Conservation (phyloP, 208 protist species). For the Polymyxa betae region DNA sequence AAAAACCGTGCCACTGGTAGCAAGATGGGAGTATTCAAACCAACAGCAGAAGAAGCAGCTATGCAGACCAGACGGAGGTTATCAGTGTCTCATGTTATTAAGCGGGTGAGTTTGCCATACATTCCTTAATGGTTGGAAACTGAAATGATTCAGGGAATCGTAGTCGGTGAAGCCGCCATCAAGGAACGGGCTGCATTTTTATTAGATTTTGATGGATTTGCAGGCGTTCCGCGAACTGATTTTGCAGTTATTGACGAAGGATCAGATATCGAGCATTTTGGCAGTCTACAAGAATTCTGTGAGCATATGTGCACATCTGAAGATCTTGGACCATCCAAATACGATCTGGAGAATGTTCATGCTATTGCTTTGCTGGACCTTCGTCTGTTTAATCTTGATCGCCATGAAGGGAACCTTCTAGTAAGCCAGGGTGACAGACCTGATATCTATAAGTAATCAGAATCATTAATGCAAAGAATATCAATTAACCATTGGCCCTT, state of each 20-base stretch:
- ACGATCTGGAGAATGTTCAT: constrained; percentile 47
- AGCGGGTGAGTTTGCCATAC: constrained; percentile 11
- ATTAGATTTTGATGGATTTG: constrained; percentile 46
- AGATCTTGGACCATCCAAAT: constrained; percentile 38
- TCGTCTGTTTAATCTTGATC: constrained; percentile 45
- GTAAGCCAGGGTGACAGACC: background rate
- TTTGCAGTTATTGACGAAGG: constrained; percentile 32
- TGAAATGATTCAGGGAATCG: background rate
- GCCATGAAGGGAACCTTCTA: constrained; percentile 26
- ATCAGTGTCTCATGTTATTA: constrained; percentile 6
- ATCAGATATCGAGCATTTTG: background rate
- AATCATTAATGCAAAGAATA: background rate
- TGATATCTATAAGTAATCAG: background rate
- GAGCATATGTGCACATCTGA: constrained; percentile 49
- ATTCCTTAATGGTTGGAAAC: background rate
- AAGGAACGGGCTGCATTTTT: constrained; percentile 47
- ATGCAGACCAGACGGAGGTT: constrained; percentile 25
- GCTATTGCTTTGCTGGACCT: constrained; percentile 45
- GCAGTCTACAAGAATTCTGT: constrained; percentile 34
- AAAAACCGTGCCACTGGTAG: background rate
- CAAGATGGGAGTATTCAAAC: constrained; percentile 33
- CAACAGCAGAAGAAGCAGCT: background rate
- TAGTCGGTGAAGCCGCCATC: constrained; percentile 9
- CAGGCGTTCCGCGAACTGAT: constrained; percentile 30
- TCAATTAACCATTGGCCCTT: background rate